Evolutionary conservation across 305 asterid species (phyloP).

Genomic region (Stenogyne calaminthoides): DNA sequence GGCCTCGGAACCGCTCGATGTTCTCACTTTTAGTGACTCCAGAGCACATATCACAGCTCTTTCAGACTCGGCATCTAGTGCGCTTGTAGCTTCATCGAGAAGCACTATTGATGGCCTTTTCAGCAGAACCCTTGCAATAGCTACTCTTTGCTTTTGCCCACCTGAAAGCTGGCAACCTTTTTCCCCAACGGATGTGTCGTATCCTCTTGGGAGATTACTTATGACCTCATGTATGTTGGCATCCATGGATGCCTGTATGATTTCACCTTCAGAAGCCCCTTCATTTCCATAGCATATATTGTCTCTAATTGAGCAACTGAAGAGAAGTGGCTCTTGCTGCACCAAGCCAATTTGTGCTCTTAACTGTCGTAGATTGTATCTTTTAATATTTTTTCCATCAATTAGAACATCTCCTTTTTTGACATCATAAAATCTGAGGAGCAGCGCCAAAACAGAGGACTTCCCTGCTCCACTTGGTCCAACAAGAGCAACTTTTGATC

Average conservation of each 20-base stretch:
- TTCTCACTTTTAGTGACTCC: slow-evolving; percentile 47
- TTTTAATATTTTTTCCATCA: slow-evolving; percentile 50
- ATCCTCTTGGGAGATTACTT: slow-evolving; percentile 72
- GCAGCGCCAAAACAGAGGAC: slow-evolving; percentile 66
- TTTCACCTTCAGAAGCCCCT: slow-evolving; percentile 69
- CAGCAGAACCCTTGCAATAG: slow-evolving; percentile 68
- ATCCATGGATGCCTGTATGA: slow-evolving; percentile 57
- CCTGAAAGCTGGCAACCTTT: slow-evolving; percentile 87
- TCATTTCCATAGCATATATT: slow-evolving; percentile 72
- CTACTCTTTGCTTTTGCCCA: slow-evolving; percentile 82
- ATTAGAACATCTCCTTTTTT: slow-evolving; percentile 54
- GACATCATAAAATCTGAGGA: slow-evolving; percentile 71
- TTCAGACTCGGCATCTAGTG: slow-evolving; percentile 80
- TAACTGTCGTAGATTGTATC: slow-evolving; percentile 53
- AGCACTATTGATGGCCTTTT: slow-evolving; percentile 71
- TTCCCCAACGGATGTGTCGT: slow-evolving; percentile 69
- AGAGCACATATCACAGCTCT: slow-evolving; percentile 59
- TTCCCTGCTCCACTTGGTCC: slow-evolving; percentile 81
- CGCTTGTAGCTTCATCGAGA: slow-evolving; percentile 89
- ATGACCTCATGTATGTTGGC: slow-evolving; percentile 74
- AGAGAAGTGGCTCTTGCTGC: slow-evolving; percentile 83
- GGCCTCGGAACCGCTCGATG: too few species aligned
- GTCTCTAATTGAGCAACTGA: slow-evolving; percentile 73
- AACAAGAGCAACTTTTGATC: slow-evolving; percentile 67
- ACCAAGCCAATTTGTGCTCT: slow-evolving; percentile 71